phyloP scores from a whole-genome alignment of 805 yeast species.

The Ogataea trehalophila region DNA sequence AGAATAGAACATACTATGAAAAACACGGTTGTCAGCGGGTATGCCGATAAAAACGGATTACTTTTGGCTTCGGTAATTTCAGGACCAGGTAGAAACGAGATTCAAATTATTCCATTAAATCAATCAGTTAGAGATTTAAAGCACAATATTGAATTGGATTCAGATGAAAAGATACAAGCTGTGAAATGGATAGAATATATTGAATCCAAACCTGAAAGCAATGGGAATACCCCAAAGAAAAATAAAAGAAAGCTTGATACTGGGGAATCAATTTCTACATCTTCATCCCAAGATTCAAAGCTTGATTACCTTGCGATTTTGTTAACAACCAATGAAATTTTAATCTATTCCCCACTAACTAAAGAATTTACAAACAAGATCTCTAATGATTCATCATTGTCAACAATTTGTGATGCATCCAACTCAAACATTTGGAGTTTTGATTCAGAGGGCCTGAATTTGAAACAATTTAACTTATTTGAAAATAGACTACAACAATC shows the following conservation, averaged over 20 bases:
- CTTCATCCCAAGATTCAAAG: constrained; percentile 1
- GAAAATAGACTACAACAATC: constrained; percentile 19
- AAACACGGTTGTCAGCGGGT: constrained; percentile 13
- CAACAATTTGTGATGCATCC: constrained; percentile 22
- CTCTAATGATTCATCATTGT: constrained; percentile 26
- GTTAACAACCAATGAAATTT: constrained; percentile 33
- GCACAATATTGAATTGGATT: constrained; percentile 36
- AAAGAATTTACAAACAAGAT: constrained; percentile 36
- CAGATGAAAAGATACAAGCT: constrained; percentile 33
- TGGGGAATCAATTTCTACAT: constrained; percentile 1
- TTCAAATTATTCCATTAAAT: constrained; percentile 35
- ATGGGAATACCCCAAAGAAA: constrained; percentile 8
- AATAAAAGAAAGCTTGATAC: constrained; percentile 25
- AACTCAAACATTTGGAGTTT: constrained; percentile 26
- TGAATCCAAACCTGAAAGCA: background rate
- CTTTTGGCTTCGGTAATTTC: constrained; percentile 32
- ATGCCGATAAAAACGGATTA: constrained; percentile 13
- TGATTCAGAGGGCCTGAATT: constrained; percentile 22
- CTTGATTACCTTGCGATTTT: constrained; percentile 20
- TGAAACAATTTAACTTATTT: constrained; percentile 22
- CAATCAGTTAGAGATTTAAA: constrained; percentile 19
- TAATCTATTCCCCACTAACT: constrained; percentile 40
- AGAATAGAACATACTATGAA: constrained; percentile 3
- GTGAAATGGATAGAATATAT: constrained; percentile 33
- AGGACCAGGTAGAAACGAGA: constrained; percentile 42